Evolutionary conservation across 805 yeast genomes (phyloP).

Genomic region (Scheffersomyces stipitis): DNA sequence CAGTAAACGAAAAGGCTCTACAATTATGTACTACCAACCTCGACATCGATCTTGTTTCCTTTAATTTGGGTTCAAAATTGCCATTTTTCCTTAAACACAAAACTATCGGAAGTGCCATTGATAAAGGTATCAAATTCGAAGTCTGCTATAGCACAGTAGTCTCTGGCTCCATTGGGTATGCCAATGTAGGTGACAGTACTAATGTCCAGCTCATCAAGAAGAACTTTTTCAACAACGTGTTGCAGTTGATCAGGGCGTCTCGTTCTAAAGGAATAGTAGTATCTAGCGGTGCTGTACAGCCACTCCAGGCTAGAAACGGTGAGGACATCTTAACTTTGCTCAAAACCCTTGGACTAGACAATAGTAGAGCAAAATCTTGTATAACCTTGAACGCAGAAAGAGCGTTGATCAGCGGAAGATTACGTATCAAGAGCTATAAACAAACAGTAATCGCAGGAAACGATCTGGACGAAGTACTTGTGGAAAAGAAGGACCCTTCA

Average conservation of each 20-base stretch:
- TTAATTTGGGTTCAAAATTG: slow-evolving; percentile 62
- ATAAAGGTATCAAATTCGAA: slow-evolving; percentile 81
- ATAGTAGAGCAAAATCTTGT: slow-evolving; percentile 57
- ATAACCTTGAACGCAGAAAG: slow-evolving; percentile 59
- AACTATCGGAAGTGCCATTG: slow-evolving; percentile 77
- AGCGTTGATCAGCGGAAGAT: slow-evolving; percentile 70
- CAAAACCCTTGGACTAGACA: slow-evolving; percentile 68
- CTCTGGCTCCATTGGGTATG: slow-evolving; percentile 33
- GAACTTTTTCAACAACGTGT: slow-evolving; percentile 66
- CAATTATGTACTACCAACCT: slow-evolving; percentile 70
- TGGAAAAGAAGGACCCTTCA: slow-evolving; percentile 6
- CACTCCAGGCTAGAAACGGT: slow-evolving; percentile 62
- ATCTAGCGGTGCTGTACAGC: slow-evolving; percentile 67
- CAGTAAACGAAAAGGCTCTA: slow-evolving; percentile 75
- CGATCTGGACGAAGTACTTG: slow-evolving; percentile 25
- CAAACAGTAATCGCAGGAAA: slow-evolving; percentile 66
- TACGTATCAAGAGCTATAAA: slow-evolving; percentile 72
- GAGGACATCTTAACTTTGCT: slow-evolving; percentile 68
- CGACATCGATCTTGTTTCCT: slow-evolving; percentile 79
- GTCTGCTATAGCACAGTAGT: slow-evolving; percentile 63
- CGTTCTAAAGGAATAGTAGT: slow-evolving; percentile 77
- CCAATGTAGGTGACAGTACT: slow-evolving; percentile 16
- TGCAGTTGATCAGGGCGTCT: slow-evolving; percentile 76
- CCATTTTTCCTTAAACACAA: slow-evolving; percentile 83
- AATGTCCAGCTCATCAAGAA: slow-evolving; percentile 44